Percentiles rank a stretch among this genome's conserved stretches.
These are phyloP conservation scores for Centaurea solstitialis DNA, from an alignment of 129 eudicot species.

Conservation along the genomic window DNA sequence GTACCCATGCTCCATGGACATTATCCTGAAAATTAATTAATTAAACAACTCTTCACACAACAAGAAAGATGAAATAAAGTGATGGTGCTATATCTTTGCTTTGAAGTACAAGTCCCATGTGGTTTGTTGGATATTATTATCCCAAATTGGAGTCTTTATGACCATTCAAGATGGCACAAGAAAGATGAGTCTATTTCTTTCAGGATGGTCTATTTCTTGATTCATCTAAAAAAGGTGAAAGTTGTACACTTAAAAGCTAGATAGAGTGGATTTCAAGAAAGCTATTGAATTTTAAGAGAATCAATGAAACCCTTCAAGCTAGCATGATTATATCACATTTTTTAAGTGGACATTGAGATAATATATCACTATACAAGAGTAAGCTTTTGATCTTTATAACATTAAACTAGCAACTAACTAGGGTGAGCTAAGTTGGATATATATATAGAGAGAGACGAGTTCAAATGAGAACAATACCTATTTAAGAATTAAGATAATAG, in stretches of 20 bases:
- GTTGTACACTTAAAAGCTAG: neutral
- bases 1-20: slow-evolving; percentile 86
- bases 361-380: neutral
- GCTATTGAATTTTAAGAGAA: neutral
- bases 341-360: neutral
- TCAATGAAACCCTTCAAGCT: slow-evolving; percentile 18
- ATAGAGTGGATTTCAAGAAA: slow-evolving; percentile 6
- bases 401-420: neutral
- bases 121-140: slow-evolving; percentile 10
- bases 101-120: slow-evolving; percentile 14
- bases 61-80: neutral
- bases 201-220: neutral
- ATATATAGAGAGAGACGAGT: too few relatives aligned
- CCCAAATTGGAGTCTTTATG: neutral
- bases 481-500: too few relatives aligned
- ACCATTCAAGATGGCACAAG: slow-evolving; percentile 4
- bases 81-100: neutral
- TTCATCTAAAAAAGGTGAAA: neutral
- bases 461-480: too few relatives aligned
- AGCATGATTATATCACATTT: slow-evolving; percentile 10
- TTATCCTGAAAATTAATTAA: slow-evolving; percentile 53
- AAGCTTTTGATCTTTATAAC: slow-evolving; percentile 12
- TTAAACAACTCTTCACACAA: neutral
- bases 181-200: slow-evolving; percentile 9
- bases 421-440: neutral